Conservation (phyloP, 352 stramenopile species). For the Thalassiosira ordinaria region DNA sequence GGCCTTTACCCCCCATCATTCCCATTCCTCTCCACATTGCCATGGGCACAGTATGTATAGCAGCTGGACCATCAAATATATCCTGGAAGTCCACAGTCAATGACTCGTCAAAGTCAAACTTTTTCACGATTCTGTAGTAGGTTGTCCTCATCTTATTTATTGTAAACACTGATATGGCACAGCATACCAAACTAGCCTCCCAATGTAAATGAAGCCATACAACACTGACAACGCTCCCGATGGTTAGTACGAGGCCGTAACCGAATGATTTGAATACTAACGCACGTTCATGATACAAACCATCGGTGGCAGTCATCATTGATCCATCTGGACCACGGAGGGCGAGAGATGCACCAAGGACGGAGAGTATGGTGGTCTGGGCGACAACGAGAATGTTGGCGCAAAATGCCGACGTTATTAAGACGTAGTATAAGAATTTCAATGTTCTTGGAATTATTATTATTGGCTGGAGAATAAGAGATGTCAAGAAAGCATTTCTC, state of each 20-base stretch:
- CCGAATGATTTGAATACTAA: slow-evolving; percentile 80
- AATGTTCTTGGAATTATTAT: slow-evolving; percentile 58
- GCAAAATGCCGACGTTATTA: slow-evolving; percentile 81
- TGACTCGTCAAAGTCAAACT: slow-evolving; percentile 84
- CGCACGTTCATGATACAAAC: slow-evolving; percentile 78
- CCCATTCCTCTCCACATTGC: slow-evolving; percentile 12
- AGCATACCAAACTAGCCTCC: slow-evolving; percentile 77
- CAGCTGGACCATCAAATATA: slow-evolving; percentile 78
- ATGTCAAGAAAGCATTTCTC: no score
- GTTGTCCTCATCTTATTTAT: slow-evolving; percentile 66
- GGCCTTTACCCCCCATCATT: neutral
- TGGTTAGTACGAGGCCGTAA: slow-evolving; percentile 72
- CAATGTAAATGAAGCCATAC: slow-evolving; percentile 83
- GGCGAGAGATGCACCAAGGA: slow-evolving; percentile 76
- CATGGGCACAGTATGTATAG: slow-evolving; percentile 50
- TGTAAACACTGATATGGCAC: slow-evolving; percentile 66
- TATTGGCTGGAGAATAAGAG: slow-evolving; percentile 31
- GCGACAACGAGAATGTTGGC: slow-evolving; percentile 84
- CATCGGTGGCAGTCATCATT: slow-evolving; percentile 86
- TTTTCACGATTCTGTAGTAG: slow-evolving; percentile 69
- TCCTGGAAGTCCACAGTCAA: slow-evolving; percentile 83
- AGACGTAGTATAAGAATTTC: slow-evolving; percentile 83
- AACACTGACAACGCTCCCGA: slow-evolving; percentile 66
- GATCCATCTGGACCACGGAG: slow-evolving; percentile 82
- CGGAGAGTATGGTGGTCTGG: slow-evolving; percentile 78